Evolutionary conservation across 768 basidiomycete genomes (phyloP).

Genomic region (Sarcodon sp.): DNA sequence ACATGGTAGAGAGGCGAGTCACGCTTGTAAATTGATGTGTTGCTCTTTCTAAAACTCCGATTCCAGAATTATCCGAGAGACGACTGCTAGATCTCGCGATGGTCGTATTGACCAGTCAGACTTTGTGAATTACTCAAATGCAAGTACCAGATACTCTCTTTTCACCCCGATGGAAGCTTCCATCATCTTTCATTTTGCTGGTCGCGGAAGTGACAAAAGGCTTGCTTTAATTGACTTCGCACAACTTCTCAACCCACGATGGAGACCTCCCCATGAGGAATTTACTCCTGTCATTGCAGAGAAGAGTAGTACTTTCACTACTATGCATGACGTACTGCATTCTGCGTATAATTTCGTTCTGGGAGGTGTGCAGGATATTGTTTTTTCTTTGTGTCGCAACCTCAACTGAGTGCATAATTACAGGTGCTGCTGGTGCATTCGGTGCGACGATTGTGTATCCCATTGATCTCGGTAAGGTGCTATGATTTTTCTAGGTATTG

Average conservation of each 20-base stretch:
- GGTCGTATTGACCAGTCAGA: conserved; percentile 94
- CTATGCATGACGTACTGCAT: conserved; percentile 44
- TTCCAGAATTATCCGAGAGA: conserved; percentile 74
- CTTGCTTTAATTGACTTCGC: conserved; percentile 86
- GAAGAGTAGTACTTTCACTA: conserved; percentile 21
- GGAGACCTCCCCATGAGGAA: conserved; percentile 55
- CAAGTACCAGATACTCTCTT: conserved; percentile 82
- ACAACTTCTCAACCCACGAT: conserved; percentile 82
- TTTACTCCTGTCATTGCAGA: conserved; percentile 23
- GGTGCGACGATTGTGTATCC: conserved; percentile 98
- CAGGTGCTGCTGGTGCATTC: conserved; percentile 83
- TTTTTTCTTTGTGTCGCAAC: background rate
- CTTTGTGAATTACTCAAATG: conserved; percentile 82
- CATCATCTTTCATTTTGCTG: conserved; percentile 96
- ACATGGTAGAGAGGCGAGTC: conserved; percentile 79
- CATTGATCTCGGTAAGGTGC: conserved; percentile 72
- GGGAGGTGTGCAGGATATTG: conserved; percentile 41
- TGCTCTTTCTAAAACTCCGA: conserved; percentile 1
- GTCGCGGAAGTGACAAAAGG: conserved; percentile 57
- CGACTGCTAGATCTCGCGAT: conserved; percentile 82
- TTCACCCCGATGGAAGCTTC: conserved; percentile 98
- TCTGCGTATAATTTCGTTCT: conserved; percentile 81
- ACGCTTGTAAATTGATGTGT: background rate
- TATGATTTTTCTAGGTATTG: background rate
- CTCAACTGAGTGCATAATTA: conserved; percentile 8